Percentiles rank a stretch among this genome's conserved stretches.
Conservation (phyloP, 2,329 filamentous ascomycete species). For the Neonectria hederae region DNA sequence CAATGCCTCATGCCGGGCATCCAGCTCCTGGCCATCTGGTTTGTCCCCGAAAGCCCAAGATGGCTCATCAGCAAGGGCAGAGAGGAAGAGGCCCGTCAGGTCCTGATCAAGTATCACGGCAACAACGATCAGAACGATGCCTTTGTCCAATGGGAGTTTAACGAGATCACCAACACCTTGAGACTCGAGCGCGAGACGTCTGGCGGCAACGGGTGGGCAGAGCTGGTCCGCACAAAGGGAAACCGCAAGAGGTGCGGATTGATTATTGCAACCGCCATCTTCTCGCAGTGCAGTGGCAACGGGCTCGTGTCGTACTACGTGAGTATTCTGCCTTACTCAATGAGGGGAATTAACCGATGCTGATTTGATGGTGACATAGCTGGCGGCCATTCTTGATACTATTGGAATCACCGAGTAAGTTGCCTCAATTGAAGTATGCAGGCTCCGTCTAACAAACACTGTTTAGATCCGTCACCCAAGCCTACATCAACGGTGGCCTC, state of each 20-base stretch:
- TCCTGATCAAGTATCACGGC: constrained; percentile 38
- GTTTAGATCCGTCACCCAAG: constrained; percentile 29
- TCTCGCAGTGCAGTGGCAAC: constrained; percentile 38
- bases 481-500: constrained; percentile 39
- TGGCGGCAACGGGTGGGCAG: constrained; percentile 27
- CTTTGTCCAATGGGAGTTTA: constrained; percentile 34
- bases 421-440: fast-evolving
- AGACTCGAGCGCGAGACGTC: constrained; percentile 29
- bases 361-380: constrained; percentile 6
- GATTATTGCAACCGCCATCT: constrained; percentile 37
- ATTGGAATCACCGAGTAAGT: constrained; percentile 40
- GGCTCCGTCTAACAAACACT: neutral
- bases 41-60: constrained; percentile 35
- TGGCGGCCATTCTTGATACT: constrained; percentile 33
- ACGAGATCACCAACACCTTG: constrained; percentile 34
- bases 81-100: constrained; percentile 31
- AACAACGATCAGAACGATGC: constrained; percentile 28
- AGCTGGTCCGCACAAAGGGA: constrained; percentile 32
- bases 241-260: constrained; percentile 35
- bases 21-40: constrained; percentile 32
- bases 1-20: constrained; percentile 38
- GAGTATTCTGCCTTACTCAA: neutral
- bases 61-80: constrained; percentile 38
- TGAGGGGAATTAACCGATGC: neutral
- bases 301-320: constrained; percentile 39